Conservation (phyloP, 768 basidiomycete species). For the Tylopilus rubrobrunneus region DNA sequence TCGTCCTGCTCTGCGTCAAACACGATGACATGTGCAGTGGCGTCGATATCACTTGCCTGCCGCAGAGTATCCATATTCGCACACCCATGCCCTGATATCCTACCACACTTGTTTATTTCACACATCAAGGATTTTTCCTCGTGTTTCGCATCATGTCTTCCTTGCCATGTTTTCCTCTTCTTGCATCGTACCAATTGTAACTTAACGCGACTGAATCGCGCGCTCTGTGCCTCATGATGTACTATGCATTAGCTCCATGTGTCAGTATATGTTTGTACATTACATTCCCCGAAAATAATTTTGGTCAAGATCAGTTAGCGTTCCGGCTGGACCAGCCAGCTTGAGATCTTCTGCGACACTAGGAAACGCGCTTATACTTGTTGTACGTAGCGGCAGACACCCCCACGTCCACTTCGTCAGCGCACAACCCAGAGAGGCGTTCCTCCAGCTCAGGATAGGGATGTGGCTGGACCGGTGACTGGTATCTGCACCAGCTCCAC, state of each 20-base stretch:
- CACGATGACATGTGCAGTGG: conserved; percentile 6
- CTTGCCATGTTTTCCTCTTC: neutral
- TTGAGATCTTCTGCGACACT: neutral
- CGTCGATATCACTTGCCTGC: conserved; percentile 10
- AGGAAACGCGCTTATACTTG: conserved; percentile 32
- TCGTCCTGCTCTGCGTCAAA: neutral
- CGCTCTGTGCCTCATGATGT: conserved; percentile 11
- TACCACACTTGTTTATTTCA: conserved; percentile 13
- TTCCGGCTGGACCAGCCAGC: conserved; percentile 14
- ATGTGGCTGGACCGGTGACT: conserved; percentile 17
- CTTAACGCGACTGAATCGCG: neutral
- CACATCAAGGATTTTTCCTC: neutral
- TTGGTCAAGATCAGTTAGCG: neutral
- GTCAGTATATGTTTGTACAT: conserved; percentile 14
- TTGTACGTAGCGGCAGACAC: conserved; percentile 29
- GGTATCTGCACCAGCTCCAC: conserved; percentile 26
- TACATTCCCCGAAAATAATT: neutral
- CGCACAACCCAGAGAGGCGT: conserved; percentile 21
- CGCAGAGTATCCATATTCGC: conserved; percentile 3
- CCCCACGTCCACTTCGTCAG: conserved; percentile 26
- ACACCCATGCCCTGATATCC: conserved; percentile 21
- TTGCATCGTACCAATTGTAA: conserved; percentile 1
- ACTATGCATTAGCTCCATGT: conserved; percentile 17
- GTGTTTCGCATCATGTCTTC: conserved; percentile 7
- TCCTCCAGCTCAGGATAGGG: conserved; percentile 24